Conservation (phyloP, 805 yeast genomes). For the Dipodascus geniculatus region DNA sequence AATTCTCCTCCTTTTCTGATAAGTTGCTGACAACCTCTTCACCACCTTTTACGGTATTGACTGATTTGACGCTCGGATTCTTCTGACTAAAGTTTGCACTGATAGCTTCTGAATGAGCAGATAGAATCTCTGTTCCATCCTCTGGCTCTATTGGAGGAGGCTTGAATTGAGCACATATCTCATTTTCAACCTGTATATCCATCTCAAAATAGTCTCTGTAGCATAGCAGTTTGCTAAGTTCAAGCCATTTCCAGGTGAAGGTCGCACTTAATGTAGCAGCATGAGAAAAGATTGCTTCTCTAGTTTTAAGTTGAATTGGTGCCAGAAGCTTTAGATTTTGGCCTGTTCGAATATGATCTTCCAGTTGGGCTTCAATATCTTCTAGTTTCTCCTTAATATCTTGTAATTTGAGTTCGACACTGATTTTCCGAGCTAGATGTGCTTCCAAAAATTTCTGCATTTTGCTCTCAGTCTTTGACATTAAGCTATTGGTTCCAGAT, state of each 20-base stretch:
- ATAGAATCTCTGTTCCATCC: background rate
- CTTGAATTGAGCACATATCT: conserved; percentile 6
- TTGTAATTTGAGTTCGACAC: conserved; percentile 22
- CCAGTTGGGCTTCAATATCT: conserved; percentile 24
- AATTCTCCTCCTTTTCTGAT: background rate
- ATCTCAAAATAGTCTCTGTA: conserved; percentile 20
- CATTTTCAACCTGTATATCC: conserved; percentile 18
- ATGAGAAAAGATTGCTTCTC: conserved; percentile 32
- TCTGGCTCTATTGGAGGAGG: background rate
- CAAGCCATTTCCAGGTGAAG: conserved; percentile 11
- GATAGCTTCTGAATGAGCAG: background rate
- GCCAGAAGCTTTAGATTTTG: conserved; percentile 35
- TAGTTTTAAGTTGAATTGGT: conserved; percentile 44
- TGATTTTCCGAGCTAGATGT: conserved; percentile 18
- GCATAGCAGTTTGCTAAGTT: background rate
- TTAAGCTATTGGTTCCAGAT: background rate
- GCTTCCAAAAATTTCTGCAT: background rate
- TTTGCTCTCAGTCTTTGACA: background rate
- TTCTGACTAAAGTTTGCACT: background rate
- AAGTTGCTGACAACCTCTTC: background rate
- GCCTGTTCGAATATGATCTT: conserved; percentile 27
- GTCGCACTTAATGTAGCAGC: conserved; percentile 35
- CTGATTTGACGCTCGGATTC: background rate
- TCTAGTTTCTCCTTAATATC: conserved; percentile 27
- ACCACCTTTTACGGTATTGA: background rate